Conservation (phyloP, 2,329 filamentous ascomycete genomes). For the Colletotrichum tofieldiae region DNA sequence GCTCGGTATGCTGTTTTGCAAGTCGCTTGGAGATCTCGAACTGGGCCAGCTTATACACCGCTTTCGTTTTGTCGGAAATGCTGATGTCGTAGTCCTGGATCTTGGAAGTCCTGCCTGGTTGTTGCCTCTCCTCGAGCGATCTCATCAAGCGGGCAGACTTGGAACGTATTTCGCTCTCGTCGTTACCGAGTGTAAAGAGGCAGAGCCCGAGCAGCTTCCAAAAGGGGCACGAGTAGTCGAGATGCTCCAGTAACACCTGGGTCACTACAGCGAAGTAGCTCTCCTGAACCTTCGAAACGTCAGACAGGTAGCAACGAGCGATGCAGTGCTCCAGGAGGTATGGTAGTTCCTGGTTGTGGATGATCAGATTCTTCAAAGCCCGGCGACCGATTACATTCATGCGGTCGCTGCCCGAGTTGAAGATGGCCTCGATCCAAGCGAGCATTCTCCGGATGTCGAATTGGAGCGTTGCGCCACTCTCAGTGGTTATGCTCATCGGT, state of each 20-base stretch:
- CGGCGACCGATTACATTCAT: constrained; percentile 91
- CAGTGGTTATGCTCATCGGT: constrained; percentile 88
- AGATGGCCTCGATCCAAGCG: constrained; percentile 95
- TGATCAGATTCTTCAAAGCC: constrained; percentile 89
- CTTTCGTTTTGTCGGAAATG: constrained; percentile 97
- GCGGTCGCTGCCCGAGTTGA: constrained; percentile 91
- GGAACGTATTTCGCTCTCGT: constrained; percentile 89
- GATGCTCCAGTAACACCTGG: constrained; percentile 86
- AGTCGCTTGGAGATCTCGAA: constrained; percentile 96
- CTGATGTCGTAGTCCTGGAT: constrained; percentile 98
- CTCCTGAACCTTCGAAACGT: constrained; percentile 86
- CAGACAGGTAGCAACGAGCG: constrained; percentile 88
- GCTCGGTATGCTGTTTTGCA: constrained; percentile 87
- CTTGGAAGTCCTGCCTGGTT: constrained; percentile 82
- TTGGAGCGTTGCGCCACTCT: constrained; percentile 88
- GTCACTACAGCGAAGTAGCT: constrained; percentile 97
- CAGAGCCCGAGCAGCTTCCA: constrained; percentile 93
- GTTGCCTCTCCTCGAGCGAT: constrained; percentile 85
- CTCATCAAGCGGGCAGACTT: constrained; percentile 88
- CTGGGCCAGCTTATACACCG: constrained; percentile 97
- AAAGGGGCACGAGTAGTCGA: constrained; percentile 87
- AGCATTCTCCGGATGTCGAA: constrained; percentile 96
- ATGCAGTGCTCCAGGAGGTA: constrained; percentile 93
- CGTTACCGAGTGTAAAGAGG: constrained; percentile 92
- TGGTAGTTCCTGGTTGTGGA: constrained; percentile 90